Evolutionary conservation across 179 eudicot genomes (phyloP), one percentile per base, ranked within the genome.

Genomic region (Dionaea muscipula): DNA sequence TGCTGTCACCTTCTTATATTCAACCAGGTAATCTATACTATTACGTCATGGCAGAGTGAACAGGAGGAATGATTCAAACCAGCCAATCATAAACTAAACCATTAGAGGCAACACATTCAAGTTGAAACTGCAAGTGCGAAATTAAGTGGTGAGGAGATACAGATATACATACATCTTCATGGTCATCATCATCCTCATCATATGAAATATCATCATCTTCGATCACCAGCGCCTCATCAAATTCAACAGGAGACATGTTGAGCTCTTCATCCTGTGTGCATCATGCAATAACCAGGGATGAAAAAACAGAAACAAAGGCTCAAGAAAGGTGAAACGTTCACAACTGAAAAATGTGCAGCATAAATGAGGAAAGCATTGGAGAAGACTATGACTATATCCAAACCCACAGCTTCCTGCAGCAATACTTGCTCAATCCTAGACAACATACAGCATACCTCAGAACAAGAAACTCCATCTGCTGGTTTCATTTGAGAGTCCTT

Each of bases 261-360:
- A 83, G 56, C 62, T 93, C 99, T 56, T 93, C 95, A 66, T 93
- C 99, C 99, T 93, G 63, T n/a, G n/a, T n/a, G n/a, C n/a, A n/a
- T n/a, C 70, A 70, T 47, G 47, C 23, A 55, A 60, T 23, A 46
- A 61, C 52, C 26, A 65, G 57, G 21, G 19, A 43, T 37, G 25
- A 23, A 19, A n/a, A 6, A 21, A 54, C 21, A 49, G 9, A 14
- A 26, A 7, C 22, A 44, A 18, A 38, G 51, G 37, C 11, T 4
- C 5, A 31, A 31, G 24, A 45, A n/a, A 26, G 8, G 40, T 14
- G 48, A 18, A 10, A 44, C 9, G 20, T 16, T 44, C 7, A 43
- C 8, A 17, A 17, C 7, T 17, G 17, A 17, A 43, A 43, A 16
- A 20, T 0, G 47, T 43, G 20, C 21, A 44, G 48, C 7, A 44